phyloP scores from a whole-genome alignment of 768 basidiomycete species.

The Pleurotus salmoneostramineus region DNA sequence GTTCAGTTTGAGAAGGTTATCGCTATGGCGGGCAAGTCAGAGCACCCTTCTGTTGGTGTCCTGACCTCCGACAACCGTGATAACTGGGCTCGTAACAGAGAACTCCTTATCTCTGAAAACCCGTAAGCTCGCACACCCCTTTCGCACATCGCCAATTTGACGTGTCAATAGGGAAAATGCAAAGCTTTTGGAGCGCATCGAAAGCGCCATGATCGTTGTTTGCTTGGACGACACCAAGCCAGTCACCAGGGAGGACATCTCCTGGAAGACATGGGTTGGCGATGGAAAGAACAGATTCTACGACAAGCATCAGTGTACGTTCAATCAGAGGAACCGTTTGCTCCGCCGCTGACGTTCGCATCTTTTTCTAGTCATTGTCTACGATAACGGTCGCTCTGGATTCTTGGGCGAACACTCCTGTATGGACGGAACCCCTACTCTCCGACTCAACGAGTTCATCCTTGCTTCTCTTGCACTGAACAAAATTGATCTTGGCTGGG shows the following conservation, averaged over 20 bases:
- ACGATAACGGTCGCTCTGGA: constrained; percentile 90
- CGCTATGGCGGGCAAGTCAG: constrained; percentile 46
- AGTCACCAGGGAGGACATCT: constrained; percentile 75
- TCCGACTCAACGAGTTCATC: constrained; percentile 93
- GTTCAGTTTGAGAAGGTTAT: constrained; percentile 71
- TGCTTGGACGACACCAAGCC: constrained; percentile 83
- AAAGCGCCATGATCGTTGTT: constrained; percentile 85
- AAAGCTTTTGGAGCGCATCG: constrained; percentile 69
- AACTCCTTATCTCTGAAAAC: constrained; percentile 59
- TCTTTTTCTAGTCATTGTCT: constrained; percentile 72
- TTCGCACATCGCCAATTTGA: not conserved
- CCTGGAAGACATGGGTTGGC: constrained; percentile 85
- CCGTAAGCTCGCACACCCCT: constrained; percentile 16
- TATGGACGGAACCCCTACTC: constrained; percentile 93
- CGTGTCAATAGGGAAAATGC: constrained; percentile 40
- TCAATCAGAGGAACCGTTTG: too few species aligned
- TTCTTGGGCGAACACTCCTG: constrained; percentile 89
- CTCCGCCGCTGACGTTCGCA: not conserved
- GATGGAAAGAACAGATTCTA: constrained; percentile 90
- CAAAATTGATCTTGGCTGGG: constrained; percentile 73
- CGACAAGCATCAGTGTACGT: constrained; percentile 92
- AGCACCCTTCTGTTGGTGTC: constrained; percentile 61
- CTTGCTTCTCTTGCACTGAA: constrained; percentile 68
- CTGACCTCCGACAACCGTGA: constrained; percentile 90
- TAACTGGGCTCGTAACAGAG: constrained; percentile 75